Evolutionary conservation across 345 rosid genomes (phyloP).

Genomic region (Abelmoschus esculentus): DNA sequence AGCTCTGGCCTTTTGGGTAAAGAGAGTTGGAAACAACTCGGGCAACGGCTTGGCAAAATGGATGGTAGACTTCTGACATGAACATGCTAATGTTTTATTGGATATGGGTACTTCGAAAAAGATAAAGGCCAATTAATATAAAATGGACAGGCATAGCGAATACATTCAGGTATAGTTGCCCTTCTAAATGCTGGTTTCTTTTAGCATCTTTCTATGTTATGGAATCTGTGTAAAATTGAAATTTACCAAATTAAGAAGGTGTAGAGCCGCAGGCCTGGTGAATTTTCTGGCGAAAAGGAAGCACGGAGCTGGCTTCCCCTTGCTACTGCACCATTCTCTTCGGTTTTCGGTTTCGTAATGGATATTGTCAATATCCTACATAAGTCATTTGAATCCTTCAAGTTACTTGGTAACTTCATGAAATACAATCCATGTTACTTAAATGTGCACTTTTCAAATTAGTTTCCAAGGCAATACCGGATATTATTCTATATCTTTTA

Average conservation of each 20-base stretch:
- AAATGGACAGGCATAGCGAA: not conserved
- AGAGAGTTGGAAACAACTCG: no score
- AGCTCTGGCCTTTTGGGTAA: no score
- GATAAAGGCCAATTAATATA: not conserved
- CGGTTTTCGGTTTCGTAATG: constrained; percentile 78
- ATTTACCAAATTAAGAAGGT: constrained; percentile 61
- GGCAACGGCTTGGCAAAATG: no score
- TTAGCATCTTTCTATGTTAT: not conserved
- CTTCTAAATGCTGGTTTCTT: not conserved
- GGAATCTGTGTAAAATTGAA: not conserved
- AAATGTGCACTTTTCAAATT: not conserved
- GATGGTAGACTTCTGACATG: no score
- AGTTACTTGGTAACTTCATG: not conserved
- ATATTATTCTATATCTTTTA: not conserved
- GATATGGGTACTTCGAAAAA: not conserved
- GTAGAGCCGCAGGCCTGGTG: constrained; percentile 82
- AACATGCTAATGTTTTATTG: not conserved
- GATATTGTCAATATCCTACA: constrained; percentile 73
- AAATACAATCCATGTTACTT: not conserved
- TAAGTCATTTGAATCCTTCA: not conserved
- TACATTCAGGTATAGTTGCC: not conserved
- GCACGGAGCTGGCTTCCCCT: constrained; percentile 70
- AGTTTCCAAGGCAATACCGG: not conserved
- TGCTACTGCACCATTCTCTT: constrained; percentile 91
- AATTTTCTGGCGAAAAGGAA: constrained; percentile 96